Evolutionary conservation across 169 alveolate species (phyloP), one percentile per base, ranked within the genome.

Genomic region (Besnoitia besnoiti): DNA sequence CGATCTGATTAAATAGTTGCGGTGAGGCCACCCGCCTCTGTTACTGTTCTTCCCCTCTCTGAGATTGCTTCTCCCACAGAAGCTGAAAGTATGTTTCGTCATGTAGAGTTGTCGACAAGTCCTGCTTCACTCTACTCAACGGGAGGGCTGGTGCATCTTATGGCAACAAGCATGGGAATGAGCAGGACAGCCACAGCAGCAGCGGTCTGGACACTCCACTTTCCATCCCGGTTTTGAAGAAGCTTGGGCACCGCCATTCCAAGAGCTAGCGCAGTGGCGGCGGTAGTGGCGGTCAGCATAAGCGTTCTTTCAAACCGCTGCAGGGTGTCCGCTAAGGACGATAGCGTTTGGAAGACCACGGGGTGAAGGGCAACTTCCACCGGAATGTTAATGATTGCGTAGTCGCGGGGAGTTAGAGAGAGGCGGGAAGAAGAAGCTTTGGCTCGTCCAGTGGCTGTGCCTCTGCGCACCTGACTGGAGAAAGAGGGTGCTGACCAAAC

Each of bases 311-410:
- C 87, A 35, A 77, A 44, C 8, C 55, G 49, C 2, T 39, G 59
- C 40, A 77, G 59, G 0, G 87, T 77, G 40, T 77, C 55, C 19
- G 59, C 61, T 37, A 77, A 77, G 49, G 59, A 27, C 12, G 59
- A 77, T 37, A 77, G 39, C 4, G 87, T 77, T 39, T 77, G 44
- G 35, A 77, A 77, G 59, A 77, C 40, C 35, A 77, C 87, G 14
- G 87, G 87, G 59, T 77, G 87, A 21, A 77, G 59, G 14, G 87
- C 87, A 27, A 77, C 87, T 39, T 77, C 87, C 55, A 77, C 87
- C 39, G 87, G 87, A 77, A 77, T 77, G 47, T 77, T 77, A 55
- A 77, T 77, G 40, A 77, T 42, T 10, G 87, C 87, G 40, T 77
- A 77, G 40, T 77, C 87, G 39, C 42, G 67, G 24, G 67, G 67